Evolutionary conservation across 192 early-diverging fungal species (phyloP), one percentile per base, ranked within the genome.

Genomic region (Funneliformis mosseae): DNA sequence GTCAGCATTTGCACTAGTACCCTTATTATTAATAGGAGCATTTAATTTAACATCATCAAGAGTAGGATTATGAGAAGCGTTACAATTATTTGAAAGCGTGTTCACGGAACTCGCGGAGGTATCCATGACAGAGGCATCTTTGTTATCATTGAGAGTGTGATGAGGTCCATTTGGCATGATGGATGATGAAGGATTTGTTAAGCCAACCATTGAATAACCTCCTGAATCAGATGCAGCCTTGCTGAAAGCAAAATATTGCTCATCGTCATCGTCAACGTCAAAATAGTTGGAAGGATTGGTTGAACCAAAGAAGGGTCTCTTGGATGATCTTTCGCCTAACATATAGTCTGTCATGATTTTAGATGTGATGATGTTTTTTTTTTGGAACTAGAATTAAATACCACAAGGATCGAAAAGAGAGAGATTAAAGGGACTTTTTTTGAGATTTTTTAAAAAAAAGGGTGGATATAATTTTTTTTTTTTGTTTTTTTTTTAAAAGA

Each of bases 1-100:
- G 66, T 69, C 69, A 61, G 64, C 61, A 33, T 48, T 59, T 60
- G 67, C 68, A 71, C 38, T 50, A 61, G 43, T 71, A 68, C 74
- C 74, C 74, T 76, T 74, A 25, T 45, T 74, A 74, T 66, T 70
- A 70, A n/a, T 70, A 70, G 68, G 10, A 70, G 68, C 42, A 70
- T 70, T 39, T 33, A 76, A 63, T 76, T 76, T 76, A 62, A n/a
- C 74, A 76, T 76, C 74, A 76, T 76, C 74, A n/a, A 76, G 18
- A 55, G 14, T 42, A 62, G 59, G 33, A 62, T 76, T 39, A 55
- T 67, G 23, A 16, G 64, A 67, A 27, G 42, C 8, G 73, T 50
- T 27, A 33, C 33, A 33, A 33, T 33, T 33, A 74, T 59, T 23
- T 12, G 27, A 39, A 46, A 74, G 21, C 18, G 74, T 63, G 74